Evolutionary conservation across 176 grass and related monocot genomes (phyloP), one percentile per base, ranked within the genome.

Genomic region (Melocanna baccifera): DNA sequence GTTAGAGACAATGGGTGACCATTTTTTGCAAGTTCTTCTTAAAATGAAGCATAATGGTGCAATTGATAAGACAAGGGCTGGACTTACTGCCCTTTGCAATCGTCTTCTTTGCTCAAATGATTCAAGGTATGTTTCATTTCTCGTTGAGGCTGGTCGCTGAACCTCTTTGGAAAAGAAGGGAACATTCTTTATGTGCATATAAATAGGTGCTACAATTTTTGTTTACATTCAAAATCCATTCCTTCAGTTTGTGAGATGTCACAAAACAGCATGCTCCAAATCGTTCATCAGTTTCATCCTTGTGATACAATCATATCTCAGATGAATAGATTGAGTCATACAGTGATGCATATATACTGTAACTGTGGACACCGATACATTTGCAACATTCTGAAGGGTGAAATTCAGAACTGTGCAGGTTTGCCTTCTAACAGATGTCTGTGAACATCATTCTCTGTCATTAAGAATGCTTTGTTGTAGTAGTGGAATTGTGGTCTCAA

Each of bases 21-120:
- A 98, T 87, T 98, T 98, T 82, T 88, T 98, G 77, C 93, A 93
- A 81, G 87, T 98, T 93, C 95, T 98, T 93, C 91, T 95, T 69
- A 98, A 98, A 95, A 93, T 98, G 96, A 98, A 98, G 89, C 96
- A 98, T 75, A 98, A 98, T 83, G 96, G 93, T 66, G 96, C 96
- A 89, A 98, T 98, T 69, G 96, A 98, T 88, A 98, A 98, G 88
- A 95, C 96, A 68, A 94, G 96, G 75, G 96, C 96, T 88, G 96
- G 93, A 42, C 92, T 95, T 80, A 98, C 96, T 73, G 96, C 93
- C 71, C 96, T 98, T 69, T 98, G 96, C 69, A 98, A 98, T 45
- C 93, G 96, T 22, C 93, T 95, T 80, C 96, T 98, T 82, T 98
- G 96, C 87, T 95, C 96, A 84, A 98, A 95, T 93, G 91, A 95